Evolutionary conservation across 2,329 filamentous ascomycete species (phyloP).

Genomic region (Hypoxylon rubiginosum): DNA sequence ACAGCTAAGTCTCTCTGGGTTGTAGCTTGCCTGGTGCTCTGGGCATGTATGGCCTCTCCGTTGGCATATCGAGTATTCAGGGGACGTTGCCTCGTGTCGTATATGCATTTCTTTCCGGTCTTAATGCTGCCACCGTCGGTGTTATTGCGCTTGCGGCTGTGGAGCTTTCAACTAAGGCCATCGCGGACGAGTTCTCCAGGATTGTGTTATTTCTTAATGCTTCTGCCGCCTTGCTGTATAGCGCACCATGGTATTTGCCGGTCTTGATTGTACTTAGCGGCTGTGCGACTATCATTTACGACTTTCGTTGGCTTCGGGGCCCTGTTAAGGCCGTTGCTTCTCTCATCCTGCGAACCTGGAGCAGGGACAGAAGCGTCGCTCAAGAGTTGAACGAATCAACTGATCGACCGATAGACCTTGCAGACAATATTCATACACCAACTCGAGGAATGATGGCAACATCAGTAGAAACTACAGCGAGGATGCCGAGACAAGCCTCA

Average conservation of each 20-base stretch:
- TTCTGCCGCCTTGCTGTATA: conserved; percentile 76
- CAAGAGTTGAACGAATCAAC: not conserved
- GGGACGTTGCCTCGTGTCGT: conserved; percentile 71
- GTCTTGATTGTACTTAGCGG: conserved; percentile 71
- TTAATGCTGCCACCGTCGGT: conserved; percentile 80
- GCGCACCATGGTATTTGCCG: conserved; percentile 82
- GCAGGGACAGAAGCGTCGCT: not conserved
- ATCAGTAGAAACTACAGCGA: not conserved
- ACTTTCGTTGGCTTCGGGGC: conserved; percentile 65
- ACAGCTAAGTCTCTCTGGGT: not conserved
- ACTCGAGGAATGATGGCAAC: not conserved
- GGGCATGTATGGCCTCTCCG: conserved; percentile 76
- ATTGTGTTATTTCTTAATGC: conserved; percentile 74
- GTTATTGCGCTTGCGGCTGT: conserved; percentile 79
- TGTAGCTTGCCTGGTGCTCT: conserved; percentile 76
- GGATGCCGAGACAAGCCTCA: not conserved
- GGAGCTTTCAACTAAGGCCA: conserved; percentile 75
- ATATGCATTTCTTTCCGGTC: conserved; percentile 77
- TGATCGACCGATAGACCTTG: conserved; percentile 21
- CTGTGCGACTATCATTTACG: conserved; percentile 65
- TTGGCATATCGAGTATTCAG: conserved; percentile 73
- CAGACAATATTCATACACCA: conserved; percentile 4
- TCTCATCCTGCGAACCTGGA: not conserved
- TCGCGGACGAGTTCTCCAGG: conserved; percentile 73
- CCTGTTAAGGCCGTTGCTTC: conserved; percentile 39